Conservation (phyloP, 1,284 basidiomycete genomes). For the Rhodotorula sp. region DNA sequence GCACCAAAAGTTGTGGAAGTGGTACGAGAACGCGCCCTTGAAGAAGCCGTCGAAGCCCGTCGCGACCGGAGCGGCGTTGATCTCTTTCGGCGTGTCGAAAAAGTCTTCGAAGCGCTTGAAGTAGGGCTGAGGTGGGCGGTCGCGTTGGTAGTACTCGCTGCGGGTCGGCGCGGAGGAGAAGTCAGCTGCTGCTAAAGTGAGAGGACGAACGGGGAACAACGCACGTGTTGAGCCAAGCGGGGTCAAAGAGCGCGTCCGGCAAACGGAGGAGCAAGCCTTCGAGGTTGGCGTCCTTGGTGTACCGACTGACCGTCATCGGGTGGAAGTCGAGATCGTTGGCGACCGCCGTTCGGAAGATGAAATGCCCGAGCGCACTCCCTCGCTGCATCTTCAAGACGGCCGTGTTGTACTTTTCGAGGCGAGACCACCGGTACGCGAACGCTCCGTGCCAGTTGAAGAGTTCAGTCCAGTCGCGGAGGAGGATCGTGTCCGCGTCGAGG, state of each 20-base stretch:
- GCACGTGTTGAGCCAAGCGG: conserved; percentile 74
- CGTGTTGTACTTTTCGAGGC: conserved; percentile 77
- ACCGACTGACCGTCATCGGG: conserved; percentile 76
- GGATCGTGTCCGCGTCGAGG: conserved; percentile 79
- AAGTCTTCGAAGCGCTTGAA: conserved; percentile 65
- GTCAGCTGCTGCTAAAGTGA: neutral
- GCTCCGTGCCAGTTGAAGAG: conserved; percentile 83
- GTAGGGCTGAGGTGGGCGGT: conserved; percentile 77
- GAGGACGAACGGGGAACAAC: neutral
- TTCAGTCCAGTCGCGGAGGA: conserved; percentile 88
- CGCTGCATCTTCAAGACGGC: conserved; percentile 81
- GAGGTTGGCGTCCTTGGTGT: conserved; percentile 71
- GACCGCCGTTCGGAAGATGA: conserved; percentile 79
- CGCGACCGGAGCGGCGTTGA: conserved; percentile 68
- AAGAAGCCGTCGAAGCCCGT: conserved; percentile 82
- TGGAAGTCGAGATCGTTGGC: conserved; percentile 82
- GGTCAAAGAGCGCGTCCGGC: conserved; percentile 81
- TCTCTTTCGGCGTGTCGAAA: conserved; percentile 69
- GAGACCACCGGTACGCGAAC: conserved; percentile 82
- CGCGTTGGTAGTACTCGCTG: conserved; percentile 70
- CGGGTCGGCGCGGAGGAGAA: neutral
- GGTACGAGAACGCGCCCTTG: conserved; percentile 76
- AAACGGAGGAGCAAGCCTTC: conserved; percentile 70
- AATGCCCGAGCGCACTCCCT: conserved; percentile 72
- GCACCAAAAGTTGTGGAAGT: conserved; percentile 52